Conservation (phyloP, 441 rosid genomes). For the Populus tomentosa region DNA sequence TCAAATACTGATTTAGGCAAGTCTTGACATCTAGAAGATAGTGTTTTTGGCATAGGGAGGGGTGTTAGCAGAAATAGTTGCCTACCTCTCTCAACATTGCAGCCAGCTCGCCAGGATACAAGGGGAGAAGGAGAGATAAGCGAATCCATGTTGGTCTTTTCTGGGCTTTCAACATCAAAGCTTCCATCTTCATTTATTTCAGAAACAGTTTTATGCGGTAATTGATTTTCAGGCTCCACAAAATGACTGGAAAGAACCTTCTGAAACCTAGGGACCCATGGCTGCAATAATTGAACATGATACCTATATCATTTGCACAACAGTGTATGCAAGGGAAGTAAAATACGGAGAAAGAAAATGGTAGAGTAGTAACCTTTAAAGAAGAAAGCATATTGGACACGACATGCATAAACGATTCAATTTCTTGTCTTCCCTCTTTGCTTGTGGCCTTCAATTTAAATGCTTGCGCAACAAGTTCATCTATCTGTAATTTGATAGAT, state of each 20-base stretch:
- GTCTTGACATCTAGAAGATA: conserved; percentile 42
- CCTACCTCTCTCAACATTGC: conserved; percentile 53
- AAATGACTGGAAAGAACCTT: conserved; percentile 31
- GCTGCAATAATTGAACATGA: conserved; percentile 44
- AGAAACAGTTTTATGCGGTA: conserved; percentile 23
- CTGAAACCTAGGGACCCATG: conserved; percentile 74
- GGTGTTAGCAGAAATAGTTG: conserved; percentile 87
- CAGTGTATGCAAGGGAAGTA: neutral
- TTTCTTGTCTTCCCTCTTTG: conserved; percentile 49
- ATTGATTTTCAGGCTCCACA: conserved; percentile 21
- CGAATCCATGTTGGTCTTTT: conserved; percentile 36
- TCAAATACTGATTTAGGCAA: conserved; percentile 32
- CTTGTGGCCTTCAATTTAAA: conserved; percentile 34
- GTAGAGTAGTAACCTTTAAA: conserved; percentile 49
- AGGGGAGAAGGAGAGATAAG: conserved; percentile 93
- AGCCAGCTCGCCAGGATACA: conserved; percentile 75
- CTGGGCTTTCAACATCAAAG: conserved; percentile 60
- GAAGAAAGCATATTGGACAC: conserved; percentile 60
- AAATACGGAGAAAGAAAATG: neutral
- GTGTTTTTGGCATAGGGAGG: conserved; percentile 56
- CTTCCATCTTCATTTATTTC: conserved; percentile 26
- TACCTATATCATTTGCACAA: neutral
- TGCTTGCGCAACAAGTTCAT: conserved; percentile 75
- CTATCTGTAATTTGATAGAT: conserved; percentile 43
- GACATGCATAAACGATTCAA: conserved; percentile 47